These are phyloP conservation scores for Populus tremula DNA, from an alignment of 345 rosid species.

Conservation along the genomic window DNA sequence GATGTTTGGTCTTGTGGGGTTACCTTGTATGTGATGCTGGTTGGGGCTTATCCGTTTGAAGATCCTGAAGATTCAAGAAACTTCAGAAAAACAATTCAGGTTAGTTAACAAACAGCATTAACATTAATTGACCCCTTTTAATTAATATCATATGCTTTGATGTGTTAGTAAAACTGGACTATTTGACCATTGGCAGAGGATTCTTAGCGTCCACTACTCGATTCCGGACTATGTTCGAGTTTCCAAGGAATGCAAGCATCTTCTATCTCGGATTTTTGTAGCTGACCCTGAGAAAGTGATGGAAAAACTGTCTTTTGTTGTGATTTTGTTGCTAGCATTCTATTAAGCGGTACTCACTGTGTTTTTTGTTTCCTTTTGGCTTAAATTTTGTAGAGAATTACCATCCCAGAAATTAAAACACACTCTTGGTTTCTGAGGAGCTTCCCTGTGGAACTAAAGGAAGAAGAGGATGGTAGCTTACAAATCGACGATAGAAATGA, in stretches of 20 bases:
- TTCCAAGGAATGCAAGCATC: constrained; percentile 70
- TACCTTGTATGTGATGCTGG: constrained; percentile 30
- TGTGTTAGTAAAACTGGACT: not conserved
- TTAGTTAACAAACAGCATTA: not conserved
- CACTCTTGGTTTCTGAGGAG: constrained; percentile 28
- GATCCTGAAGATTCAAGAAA: constrained; percentile 30
- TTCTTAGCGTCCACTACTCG: constrained; percentile 76
- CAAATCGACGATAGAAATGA: not conserved
- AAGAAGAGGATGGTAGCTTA: not conserved
- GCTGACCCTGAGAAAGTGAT: constrained; percentile 77
- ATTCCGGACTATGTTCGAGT: constrained; percentile 87
- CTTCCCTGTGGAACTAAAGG: constrained; percentile 15
- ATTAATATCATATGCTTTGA: not conserved
- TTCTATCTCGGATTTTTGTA: constrained; percentile 74
- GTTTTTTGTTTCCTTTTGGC: not conserved
- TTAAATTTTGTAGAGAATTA: constrained; percentile 16
- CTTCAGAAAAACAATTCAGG: constrained; percentile 29
- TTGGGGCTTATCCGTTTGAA: constrained; percentile 29
- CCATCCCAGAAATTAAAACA: constrained; percentile 22
- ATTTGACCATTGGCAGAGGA: constrained; percentile 52
- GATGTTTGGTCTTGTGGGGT: constrained; percentile 35
- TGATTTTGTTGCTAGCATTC: not conserved
- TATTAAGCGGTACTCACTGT: not conserved
- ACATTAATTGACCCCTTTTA: not conserved
- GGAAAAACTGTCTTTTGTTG: not conserved